Base-by-base conservation (phyloP, 768 basidiomycete genomes). In the Russula griseocarnosa region DNA sequence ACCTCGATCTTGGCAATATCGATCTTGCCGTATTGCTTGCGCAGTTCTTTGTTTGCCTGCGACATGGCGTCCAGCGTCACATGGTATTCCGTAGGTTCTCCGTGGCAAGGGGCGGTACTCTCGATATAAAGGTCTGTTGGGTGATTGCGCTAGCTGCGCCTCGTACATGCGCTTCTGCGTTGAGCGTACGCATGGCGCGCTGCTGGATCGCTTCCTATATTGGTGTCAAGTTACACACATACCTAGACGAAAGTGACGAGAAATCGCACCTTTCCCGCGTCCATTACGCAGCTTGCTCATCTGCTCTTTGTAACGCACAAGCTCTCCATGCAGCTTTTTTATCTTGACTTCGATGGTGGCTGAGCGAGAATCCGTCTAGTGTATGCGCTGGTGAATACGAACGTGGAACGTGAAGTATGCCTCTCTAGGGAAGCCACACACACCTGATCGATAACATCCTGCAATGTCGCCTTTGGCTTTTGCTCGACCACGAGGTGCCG, bases 1-100 rank as follows among this genome's bases (percentile, higher is more conserved):
- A 96, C 95, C 82, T 98, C 97, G 70, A 99, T 98, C 84, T 97
- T 95, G 81, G 96, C 93, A 69, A 99, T 86, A 72, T 99, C 87
- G 67, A 98, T 86, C 79, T 94, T 97, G 26, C 95, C 95, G 72
- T 98, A 99, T 77, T 98, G 95, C 74, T 90, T 94, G 78, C 85
- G 85, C 77, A 99, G 83, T 75, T 98, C 95, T 78, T 95, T 98
- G 78, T 98, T 98, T 20, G 97, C 95, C 20, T 82, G 72, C 73
- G 93, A 85, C 94, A 99, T 98, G 6, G 94, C 97, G 68, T 97
- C 93, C 32, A 98, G 85, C 0, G 97, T 98, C 14, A 93, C 96
- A 99, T 98, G 70, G 97, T 98, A 74, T 98, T 98, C 67, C 93
- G 86, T 70, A 98, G 76, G 75, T 98, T 98, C 77, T 98, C 97